Base-by-base conservation (phyloP, 352 stramenopile species). In the Phytophthora pseudosyringae region DNA sequence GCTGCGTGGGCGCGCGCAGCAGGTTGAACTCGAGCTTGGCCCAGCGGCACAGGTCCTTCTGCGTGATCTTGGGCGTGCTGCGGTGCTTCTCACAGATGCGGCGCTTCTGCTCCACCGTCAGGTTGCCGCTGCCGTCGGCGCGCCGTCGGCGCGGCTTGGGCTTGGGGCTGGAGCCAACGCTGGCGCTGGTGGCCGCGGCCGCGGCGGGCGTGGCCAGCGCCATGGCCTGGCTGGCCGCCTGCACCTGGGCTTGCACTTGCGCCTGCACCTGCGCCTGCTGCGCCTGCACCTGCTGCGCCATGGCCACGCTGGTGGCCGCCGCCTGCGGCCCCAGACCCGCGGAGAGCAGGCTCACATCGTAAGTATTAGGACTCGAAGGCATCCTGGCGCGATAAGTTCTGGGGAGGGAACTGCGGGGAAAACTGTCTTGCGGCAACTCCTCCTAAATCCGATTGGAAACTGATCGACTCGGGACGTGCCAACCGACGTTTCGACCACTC, bases 11-110 rank as follows among this genome's bases (percentile, higher is more conserved):
- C 26, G 80, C 85, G 50, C 91, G 90, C 50, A 86, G 78, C 16
- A 95, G 74, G 61, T 92, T 91, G 58, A 95, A 95, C 81, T 95
- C 85, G 65, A 94, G 84, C 79, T 94, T 95, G 49, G 87, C 87
- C 87, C 87, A 95, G 53, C 87, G 85, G 50, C 85, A 94, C 38
- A 95, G 52, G 60, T 95, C 87, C 68, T 95, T 94, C 67, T 95
- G 87, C 63, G 87, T 95, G 71, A 94, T 94, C 73, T 94, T 94
- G 51, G 87, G 87, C 67, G 85, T 94, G 52, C 67, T 83, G 25
- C 83, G 83, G 73, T 95, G 82, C 67, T 95, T 95, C 73, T 94
- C 85, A 61, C 85, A 94, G 70, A 95, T 95, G 65, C 85, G 83
- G 18, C 85, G 87, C 81, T 94, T 94, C 73, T 95, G 87, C 63